phyloP scores from a whole-genome alignment of 768 basidiomycete genomes.

The Pluteus cervinus region DNA sequence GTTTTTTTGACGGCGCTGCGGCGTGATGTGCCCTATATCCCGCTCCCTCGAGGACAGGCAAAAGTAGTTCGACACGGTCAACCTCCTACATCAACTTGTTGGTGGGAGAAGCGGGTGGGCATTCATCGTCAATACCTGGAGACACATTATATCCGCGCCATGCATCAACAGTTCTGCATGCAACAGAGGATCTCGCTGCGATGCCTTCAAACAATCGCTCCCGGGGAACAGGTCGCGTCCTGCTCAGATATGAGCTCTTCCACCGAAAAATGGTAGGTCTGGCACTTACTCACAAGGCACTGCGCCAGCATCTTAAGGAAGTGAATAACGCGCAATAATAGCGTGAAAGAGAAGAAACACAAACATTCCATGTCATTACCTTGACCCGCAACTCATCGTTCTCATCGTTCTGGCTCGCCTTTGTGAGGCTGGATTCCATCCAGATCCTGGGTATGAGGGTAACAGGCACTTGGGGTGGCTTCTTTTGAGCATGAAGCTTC shows the following conservation, averaged over 20 bases:
- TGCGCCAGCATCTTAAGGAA: conserved; percentile 64
- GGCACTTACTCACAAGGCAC: conserved; percentile 71
- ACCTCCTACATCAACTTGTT: conserved; percentile 59
- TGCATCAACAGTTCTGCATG: conserved; percentile 68
- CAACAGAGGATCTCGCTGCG: conserved; percentile 70
- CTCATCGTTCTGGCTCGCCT: conserved; percentile 12
- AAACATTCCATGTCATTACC: conserved; percentile 81
- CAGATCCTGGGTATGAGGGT: too few species aligned
- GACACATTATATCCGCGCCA: conserved; percentile 76
- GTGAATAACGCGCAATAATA: conserved; percentile 1
- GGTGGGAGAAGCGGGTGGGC: not conserved
- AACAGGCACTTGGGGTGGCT: conserved; percentile 3
- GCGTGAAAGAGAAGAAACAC: conserved; percentile 24
- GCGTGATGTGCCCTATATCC: conserved; percentile 64
- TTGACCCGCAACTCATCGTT: conserved; percentile 33
- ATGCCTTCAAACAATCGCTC: conserved; percentile 78
- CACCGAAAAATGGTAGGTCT: not conserved
- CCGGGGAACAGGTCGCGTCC: conserved; percentile 79
- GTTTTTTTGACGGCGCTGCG: conserved; percentile 69
- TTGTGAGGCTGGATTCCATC: too few species aligned
- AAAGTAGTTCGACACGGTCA: conserved; percentile 68
- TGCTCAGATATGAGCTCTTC: conserved; percentile 16
- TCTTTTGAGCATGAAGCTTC: conserved; percentile 8
- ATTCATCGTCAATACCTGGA: conserved; percentile 53
- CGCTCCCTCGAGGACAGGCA: conserved; percentile 58